Percentiles rank a stretch among this genome's conserved stretches.
Conservation (phyloP, 805 yeast genomes). For the Yamadazyma paraphyllophila region DNA sequence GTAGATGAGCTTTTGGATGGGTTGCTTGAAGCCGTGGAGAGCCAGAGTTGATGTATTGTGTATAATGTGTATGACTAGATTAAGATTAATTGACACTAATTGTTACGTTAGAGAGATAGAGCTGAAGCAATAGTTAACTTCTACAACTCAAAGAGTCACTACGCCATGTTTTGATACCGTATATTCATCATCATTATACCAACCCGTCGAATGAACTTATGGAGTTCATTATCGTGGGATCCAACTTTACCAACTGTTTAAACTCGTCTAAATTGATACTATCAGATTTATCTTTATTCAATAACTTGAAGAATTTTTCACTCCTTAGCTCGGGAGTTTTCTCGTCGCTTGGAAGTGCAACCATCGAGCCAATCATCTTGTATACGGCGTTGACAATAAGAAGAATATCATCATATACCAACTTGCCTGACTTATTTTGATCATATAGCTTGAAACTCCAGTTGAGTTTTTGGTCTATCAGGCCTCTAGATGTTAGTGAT, state of each 20-base stretch:
- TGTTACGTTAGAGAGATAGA: no score
- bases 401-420: conserved; percentile 75
- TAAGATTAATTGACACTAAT: no score
- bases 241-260: conserved; percentile 73
- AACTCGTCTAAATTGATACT: conserved; percentile 78
- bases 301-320: conserved; percentile 68
- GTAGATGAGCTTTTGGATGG: conserved; percentile 84
- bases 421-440: conserved; percentile 71
- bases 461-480: conserved; percentile 74
- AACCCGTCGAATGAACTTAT: conserved; percentile 78
- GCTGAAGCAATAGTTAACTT: no score
- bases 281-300: conserved; percentile 72
- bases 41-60: conserved; percentile 29
- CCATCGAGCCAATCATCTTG: conserved; percentile 95
- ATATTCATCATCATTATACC: conserved; percentile 38
- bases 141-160: no score
- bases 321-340: conserved; percentile 88
- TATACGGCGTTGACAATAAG: conserved; percentile 80
- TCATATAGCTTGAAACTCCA: conserved; percentile 94
- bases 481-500: conserved; percentile 83
- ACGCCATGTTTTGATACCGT: not conserved
- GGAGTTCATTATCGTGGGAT: conserved; percentile 73
- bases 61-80: not conserved
- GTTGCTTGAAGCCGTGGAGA: conserved; percentile 84
- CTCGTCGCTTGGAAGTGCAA: conserved; percentile 82